Base-by-base conservation (phyloP, 345 rosid species). In the Physaria fendleri region DNA sequence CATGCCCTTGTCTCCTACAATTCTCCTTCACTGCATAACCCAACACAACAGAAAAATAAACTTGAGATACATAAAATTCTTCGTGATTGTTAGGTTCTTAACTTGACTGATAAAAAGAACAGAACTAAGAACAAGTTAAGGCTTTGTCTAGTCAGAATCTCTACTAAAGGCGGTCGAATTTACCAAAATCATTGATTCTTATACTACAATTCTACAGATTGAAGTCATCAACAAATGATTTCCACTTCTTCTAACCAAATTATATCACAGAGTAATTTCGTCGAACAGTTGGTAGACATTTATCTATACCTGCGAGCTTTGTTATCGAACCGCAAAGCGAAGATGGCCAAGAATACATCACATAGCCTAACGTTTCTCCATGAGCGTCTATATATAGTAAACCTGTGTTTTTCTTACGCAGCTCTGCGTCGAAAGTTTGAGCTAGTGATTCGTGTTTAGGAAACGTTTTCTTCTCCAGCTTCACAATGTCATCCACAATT, bases 401-500 rank as follows among this genome's bases (percentile, higher is more conserved):
- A 15, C 90, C 95, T 8, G 81, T 61, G 69, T 82, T 84, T 62
- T 64, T 84, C 79, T 82, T 84, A 32, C 76, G 84, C 9, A 91
- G 82, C 71, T 88, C 92, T 10, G 72, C 81, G 5, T 85, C 84
- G 37, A 91, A 85, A 17, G 74, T 76, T 30, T 65, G 74, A 47
- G 90, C 78, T 5, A 85, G 87, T 2, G 96, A 91, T 69, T 82
- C 98, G 59, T 85, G 96, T 67, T 87, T 83, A 8, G 94, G 95
- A 66, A 87, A 85, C 18, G 84, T 62, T 51, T 77, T 85, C 53
- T 65, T 82, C 79, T 87, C 97, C 53, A 87, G 64, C 63, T 73
- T 85, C 74, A 85, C 85, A 7, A 83, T 82, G 56, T 82, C 89
- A 5, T 74, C 82, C 65, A 85, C 80, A 5, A 76, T 68, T 27